Percentiles rank a stretch among this genome's conserved stretches.
These are phyloP conservation scores for Haplographium delicatum DNA, from an alignment of 495 filamentous ascomycete species.

Conservation along the genomic window DNA sequence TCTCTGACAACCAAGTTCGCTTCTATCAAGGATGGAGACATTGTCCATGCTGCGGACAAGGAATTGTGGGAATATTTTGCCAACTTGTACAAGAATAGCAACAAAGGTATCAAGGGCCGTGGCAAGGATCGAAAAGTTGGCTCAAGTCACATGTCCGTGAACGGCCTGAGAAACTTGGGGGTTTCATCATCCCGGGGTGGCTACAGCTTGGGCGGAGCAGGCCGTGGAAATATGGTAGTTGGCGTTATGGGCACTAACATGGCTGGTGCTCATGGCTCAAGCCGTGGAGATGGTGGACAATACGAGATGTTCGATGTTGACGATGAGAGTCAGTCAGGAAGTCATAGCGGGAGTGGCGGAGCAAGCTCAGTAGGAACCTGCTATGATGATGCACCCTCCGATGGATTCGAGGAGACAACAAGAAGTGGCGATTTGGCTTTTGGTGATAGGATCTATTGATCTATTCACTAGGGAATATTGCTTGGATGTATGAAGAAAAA, in stretches of 20 bases:
- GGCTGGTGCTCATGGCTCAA: background rate
- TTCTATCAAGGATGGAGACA: conserved; percentile 52
- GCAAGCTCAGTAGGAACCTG: conserved; percentile 32
- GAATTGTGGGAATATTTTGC: conserved; percentile 85
- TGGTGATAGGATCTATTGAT: conserved; percentile 38
- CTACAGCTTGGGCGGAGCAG: conserved; percentile 9
- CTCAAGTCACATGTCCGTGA: conserved; percentile 13
- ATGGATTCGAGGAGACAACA: conserved; percentile 25
- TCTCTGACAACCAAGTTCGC: conserved; percentile 72
- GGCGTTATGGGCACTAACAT: conserved; percentile 2
- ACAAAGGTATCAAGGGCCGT: conserved; percentile 90
- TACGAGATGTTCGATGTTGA: conserved; percentile 45
- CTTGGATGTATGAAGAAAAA: too few species aligned
- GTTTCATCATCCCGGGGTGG: background rate
- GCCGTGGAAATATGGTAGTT: conserved; percentile 18
- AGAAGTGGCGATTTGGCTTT: conserved; percentile 34
- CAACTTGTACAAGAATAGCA: conserved; percentile 85
- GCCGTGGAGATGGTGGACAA: conserved; percentile 13
- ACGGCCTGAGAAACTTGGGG: conserved; percentile 7
- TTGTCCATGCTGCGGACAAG: conserved; percentile 62
- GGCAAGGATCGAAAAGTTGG: conserved; percentile 70
- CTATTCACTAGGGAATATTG: too few species aligned
- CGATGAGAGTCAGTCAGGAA: conserved; percentile 35
- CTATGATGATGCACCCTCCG: conserved; percentile 35
- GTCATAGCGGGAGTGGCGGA: conserved; percentile 25